Conservation (phyloP, 2,329 filamentous ascomycete genomes). For the Conoideocrella luteorostrata region DNA sequence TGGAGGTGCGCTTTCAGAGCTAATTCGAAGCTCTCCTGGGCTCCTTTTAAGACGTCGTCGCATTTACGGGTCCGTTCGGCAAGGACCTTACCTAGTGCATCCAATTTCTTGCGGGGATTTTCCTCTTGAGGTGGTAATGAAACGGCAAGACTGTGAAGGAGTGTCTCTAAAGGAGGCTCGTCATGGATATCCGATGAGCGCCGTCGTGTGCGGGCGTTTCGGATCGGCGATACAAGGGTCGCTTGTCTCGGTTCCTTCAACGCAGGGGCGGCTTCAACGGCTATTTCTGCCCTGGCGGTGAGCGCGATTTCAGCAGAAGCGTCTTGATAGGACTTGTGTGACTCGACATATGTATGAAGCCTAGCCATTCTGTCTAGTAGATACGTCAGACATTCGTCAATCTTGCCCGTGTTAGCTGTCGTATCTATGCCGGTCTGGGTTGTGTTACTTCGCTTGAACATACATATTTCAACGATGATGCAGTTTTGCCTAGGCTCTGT, state of each 20-base stretch:
- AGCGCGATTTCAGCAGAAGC: constrained; percentile 32
- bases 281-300: constrained; percentile 38
- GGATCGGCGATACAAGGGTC: constrained; percentile 28
- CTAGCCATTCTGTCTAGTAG: constrained; percentile 40
- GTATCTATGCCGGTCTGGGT: neutral
- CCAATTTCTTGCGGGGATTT: constrained; percentile 17
- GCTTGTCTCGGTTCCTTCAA: constrained; percentile 17
- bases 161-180: constrained; percentile 36
- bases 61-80: constrained; percentile 36
- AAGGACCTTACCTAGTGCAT: constrained; percentile 28
- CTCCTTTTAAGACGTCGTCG: constrained; percentile 35
- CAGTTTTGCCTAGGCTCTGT: constrained; percentile 37
- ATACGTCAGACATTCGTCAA: constrained; percentile 45
- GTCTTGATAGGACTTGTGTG: constrained; percentile 39
- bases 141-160: constrained; percentile 43
- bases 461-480: constrained; percentile 46
- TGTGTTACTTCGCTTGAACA: constrained; percentile 14
- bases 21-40: constrained; percentile 46
- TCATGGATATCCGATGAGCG: constrained; percentile 31
- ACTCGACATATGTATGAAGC: constrained; percentile 35
- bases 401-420: constrained; percentile 26
- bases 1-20: constrained; percentile 34
- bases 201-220: constrained; percentile 24
- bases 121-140: constrained; percentile 28
- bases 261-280: constrained; percentile 15